phyloP scores from a whole-genome alignment of 306 rosid genomes.

The Crataegus laevigata region DNA sequence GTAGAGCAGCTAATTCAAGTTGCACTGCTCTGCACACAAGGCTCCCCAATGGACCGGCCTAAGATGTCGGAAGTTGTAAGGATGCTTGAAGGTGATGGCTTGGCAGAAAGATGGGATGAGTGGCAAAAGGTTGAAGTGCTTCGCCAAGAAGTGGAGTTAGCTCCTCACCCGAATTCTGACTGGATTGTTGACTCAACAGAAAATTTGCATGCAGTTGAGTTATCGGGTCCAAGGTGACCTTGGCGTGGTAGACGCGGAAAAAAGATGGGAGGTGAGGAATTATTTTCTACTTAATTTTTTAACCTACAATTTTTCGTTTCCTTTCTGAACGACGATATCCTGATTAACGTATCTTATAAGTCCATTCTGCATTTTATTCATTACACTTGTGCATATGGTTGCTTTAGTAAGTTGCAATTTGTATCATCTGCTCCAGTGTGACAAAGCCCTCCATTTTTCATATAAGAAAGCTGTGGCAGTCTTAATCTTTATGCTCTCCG shows the following conservation, averaged over 20 bases:
- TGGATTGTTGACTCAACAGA: constrained; percentile 97
- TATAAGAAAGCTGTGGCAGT: constrained; percentile 37
- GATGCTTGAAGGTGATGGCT: constrained; percentile 97
- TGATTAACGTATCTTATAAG: constrained; percentile 52
- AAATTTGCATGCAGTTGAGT: constrained; percentile 90
- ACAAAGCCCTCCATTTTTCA: constrained; percentile 23
- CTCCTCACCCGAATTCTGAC: constrained; percentile 82
- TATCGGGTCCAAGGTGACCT: constrained; percentile 98
- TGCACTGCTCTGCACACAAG: constrained; percentile 95
- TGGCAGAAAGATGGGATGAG: constrained; percentile 98
- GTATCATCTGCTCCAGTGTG: constrained; percentile 51
- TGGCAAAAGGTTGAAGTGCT: constrained; percentile 97
- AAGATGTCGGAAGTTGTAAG: constrained; percentile 99
- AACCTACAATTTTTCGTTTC: constrained; percentile 26
- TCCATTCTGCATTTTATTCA: constrained; percentile 59
- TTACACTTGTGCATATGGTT: constrained; percentile 82
- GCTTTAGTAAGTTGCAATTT: constrained; percentile 55
- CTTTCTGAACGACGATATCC: constrained; percentile 28
- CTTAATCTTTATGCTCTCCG: constrained; percentile 2
- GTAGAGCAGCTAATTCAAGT: constrained; percentile 97
- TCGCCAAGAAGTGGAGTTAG: constrained; percentile 83
- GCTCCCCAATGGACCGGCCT: constrained; percentile 90
- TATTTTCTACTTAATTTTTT: constrained; percentile 40
- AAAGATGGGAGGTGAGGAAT: constrained; percentile 20
- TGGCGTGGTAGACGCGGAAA: constrained; percentile 20